Evolutionary conservation across 768 basidiomycete genomes (phyloP).

Genomic region (Tremella yokohamensis): DNA sequence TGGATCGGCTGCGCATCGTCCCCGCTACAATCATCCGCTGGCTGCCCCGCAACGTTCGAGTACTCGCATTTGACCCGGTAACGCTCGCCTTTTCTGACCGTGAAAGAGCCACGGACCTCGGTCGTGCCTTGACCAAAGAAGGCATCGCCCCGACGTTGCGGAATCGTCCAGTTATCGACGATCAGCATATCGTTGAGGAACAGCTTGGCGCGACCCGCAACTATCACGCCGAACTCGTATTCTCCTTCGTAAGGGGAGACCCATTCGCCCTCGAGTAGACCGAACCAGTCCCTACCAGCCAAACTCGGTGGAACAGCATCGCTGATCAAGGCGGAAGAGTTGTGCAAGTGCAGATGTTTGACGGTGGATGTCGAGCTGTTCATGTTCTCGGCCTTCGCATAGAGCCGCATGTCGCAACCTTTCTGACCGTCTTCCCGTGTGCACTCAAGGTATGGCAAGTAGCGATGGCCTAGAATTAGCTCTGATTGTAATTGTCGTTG

Average conservation of each 20-base stretch:
- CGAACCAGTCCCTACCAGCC: constrained; percentile 60
- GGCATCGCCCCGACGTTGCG: constrained; percentile 46
- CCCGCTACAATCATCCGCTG: no score
- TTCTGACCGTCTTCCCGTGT: no score
- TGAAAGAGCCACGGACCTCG: neutral
- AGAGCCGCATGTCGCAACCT: no score
- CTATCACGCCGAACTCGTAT: constrained; percentile 55
- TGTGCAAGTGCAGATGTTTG: no score
- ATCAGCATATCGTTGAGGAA: constrained; percentile 64
- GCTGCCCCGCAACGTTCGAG: no score
- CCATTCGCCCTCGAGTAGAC: constrained; percentile 56
- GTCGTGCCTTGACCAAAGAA: constrained; percentile 11
- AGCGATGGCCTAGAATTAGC: no score
- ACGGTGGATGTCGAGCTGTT: no score
- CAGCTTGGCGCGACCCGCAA: constrained; percentile 54
- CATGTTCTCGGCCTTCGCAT: no score
- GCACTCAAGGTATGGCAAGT: no score
- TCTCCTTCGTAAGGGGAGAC: constrained; percentile 53
- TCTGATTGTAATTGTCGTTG: no score
- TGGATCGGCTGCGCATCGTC: neutral
- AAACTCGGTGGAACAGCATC: constrained; percentile 51
- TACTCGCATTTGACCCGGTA: constrained; percentile 1
- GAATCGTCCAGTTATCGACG: constrained; percentile 70
- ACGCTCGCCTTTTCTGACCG: constrained; percentile 14
- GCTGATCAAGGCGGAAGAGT: no score